Base-by-base conservation (phyloP, 441 rosid genomes). In the Adansonia gregorii region DNA sequence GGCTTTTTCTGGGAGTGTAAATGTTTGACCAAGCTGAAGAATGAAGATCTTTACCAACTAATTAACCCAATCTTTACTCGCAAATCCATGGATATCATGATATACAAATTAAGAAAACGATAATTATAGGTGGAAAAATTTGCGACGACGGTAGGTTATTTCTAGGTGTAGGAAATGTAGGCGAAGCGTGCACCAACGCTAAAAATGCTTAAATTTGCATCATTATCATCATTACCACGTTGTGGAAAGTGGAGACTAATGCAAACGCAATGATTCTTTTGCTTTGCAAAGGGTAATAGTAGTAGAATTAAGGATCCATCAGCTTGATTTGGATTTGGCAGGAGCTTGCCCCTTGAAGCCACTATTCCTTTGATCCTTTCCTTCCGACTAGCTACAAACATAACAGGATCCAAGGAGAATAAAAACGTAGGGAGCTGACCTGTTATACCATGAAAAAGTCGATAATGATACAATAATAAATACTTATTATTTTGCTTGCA, bases 131-230 rank as follows among this genome's bases (percentile, higher is more conserved):
- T 63, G 46, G 27, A 55, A 39, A 73, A 19, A 4, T 43, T 35
- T 55, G 49, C 43, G 1, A 3, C 1, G 70, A 48, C 69, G 73
- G 77, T 72, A 67, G 54, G 77, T 64, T 12, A 3, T 81, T 76
- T 71, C 72, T 79, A 61, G 31, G 24, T 49, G 59, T 41, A 20
- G 43, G 72, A 31, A 27, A 61, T 72, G 35, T 81, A 76, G 78
- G 78, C 58, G 49, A 78, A 1, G 20, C 4, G 49, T 76, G 82
- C 77, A 75, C 80, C 85, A 78, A 65, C 72, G 73, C 59, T 78
- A 39, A 19, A 78, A 76, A 64, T 49, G 66, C 67, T 15, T 51
- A 17, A 2, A 15, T 31, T 3, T 54, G 39, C 70, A 19, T 43
- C 14, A 43, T 15, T 61, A 56, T 55, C 11, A 69, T 70, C 67